Conservation (phyloP, 2,329 filamentous ascomycete species). For the Cladobotryum mycophilum region DNA sequence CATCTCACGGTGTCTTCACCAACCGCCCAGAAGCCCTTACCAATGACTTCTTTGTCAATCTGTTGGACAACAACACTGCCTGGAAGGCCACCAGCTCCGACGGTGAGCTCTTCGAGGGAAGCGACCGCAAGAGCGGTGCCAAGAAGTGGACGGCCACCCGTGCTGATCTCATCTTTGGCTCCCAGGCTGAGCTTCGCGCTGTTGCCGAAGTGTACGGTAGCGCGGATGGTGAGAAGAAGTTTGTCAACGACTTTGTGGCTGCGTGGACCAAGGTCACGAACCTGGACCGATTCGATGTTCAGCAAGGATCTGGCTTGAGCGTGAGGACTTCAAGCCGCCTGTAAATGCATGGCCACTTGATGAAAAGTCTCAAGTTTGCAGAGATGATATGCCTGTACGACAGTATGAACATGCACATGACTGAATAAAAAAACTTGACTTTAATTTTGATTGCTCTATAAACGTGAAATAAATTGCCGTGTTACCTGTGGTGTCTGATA, state of each 20-base stretch:
- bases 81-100: constrained; percentile 46
- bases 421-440: background rate
- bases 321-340: constrained; percentile 11
- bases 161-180: constrained; percentile 63
- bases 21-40: constrained; percentile 60
- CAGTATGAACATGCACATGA: background rate
- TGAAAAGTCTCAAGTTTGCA: background rate
- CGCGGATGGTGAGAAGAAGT: constrained; percentile 54
- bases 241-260: constrained; percentile 63
- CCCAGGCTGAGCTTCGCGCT: constrained; percentile 67
- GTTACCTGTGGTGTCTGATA: background rate
- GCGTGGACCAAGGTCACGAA: constrained; percentile 73
- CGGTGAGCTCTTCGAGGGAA: constrained; percentile 55
- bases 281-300: constrained; percentile 62
- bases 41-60: constrained; percentile 78
- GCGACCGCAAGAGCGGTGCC: constrained; percentile 57
- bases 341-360: background rate
- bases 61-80: constrained; percentile 59
- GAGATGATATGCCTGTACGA: background rate
- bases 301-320: constrained; percentile 10
- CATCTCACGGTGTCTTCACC: constrained; percentile 61
- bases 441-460: background rate
- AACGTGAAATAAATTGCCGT: too few relatives aligned
- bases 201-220: constrained; percentile 64
- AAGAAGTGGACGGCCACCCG: constrained; percentile 67